Evolutionary conservation across 2,329 filamentous ascomycete genomes (phyloP).

Genomic region (Conoideocrella luteorostrata): DNA sequence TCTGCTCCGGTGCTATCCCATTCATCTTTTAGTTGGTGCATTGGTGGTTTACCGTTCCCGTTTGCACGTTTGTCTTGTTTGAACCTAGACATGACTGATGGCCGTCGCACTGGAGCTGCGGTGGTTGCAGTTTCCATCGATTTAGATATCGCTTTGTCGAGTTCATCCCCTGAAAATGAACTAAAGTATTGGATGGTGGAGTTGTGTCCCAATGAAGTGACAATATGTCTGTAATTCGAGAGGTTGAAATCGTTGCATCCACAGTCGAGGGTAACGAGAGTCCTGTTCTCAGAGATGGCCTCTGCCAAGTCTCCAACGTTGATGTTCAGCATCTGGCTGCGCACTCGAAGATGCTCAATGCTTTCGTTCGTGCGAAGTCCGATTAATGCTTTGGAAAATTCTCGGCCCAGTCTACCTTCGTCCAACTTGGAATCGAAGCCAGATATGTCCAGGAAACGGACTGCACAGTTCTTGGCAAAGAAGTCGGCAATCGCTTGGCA

Average conservation of each 20-base stretch:
- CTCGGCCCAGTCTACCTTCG: slow-evolving; percentile 48
- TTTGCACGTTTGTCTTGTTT: slow-evolving; percentile 24
- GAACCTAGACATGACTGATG: slow-evolving; percentile 29
- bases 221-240: slow-evolving; percentile 41
- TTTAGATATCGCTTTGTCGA: slow-evolving; percentile 28
- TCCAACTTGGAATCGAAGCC: slow-evolving; percentile 52
- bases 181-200: slow-evolving; percentile 38
- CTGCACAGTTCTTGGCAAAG: slow-evolving; percentile 42
- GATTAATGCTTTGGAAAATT: slow-evolving; percentile 43
- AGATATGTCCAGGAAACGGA: slow-evolving; percentile 50
- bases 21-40: slow-evolving; percentile 31
- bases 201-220: slow-evolving; percentile 37
- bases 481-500: slow-evolving; percentile 43
- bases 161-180: slow-evolving; percentile 31
- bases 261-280: slow-evolving; percentile 47
- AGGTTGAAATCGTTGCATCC: slow-evolving; percentile 49
- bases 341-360: slow-evolving; percentile 45
- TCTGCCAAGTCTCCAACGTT: slow-evolving; percentile 47
- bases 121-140: slow-evolving; percentile 24
- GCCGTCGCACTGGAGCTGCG: slow-evolving; percentile 20
- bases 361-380: slow-evolving; percentile 38
- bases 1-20: slow-evolving; percentile 31
- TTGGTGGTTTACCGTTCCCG: slow-evolving; percentile 24
- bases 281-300: slow-evolving; percentile 41
- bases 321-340: slow-evolving; percentile 49